Evolutionary conservation across 2,329 filamentous ascomycete genomes (phyloP).

Genomic region (Berkeleyomyces rouxiae): DNA sequence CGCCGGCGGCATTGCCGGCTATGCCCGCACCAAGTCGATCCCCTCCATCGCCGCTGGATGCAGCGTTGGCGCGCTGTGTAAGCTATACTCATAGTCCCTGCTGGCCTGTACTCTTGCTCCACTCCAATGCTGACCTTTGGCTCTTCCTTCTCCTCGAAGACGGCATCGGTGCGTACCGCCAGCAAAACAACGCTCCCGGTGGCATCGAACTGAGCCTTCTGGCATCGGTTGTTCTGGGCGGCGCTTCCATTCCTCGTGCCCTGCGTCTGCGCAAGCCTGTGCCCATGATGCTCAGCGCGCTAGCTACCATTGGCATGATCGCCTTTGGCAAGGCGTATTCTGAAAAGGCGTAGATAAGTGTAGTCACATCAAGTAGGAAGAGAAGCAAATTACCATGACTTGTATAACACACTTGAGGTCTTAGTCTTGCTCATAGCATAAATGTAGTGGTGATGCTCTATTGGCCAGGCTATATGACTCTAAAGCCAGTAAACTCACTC

Average conservation of each 20-base stretch:
- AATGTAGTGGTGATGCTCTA: background rate
- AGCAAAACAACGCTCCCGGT: slow-evolving; percentile 58
- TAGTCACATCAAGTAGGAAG: background rate
- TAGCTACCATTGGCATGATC: slow-evolving; percentile 63
- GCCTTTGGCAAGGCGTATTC: slow-evolving; percentile 60
- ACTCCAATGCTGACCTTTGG: slow-evolving; percentile 1
- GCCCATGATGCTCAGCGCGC: slow-evolving; percentile 58
- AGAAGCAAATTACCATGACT: background rate
- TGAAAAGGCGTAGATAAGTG: slow-evolving; percentile 22
- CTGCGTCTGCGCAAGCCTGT: slow-evolving; percentile 73
- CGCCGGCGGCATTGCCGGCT: slow-evolving; percentile 74
- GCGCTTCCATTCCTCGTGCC: slow-evolving; percentile 71
- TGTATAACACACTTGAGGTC: background rate
- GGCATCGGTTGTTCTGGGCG: slow-evolving; percentile 70
- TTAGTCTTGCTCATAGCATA: background rate
- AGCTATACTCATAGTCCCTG: slow-evolving; percentile 16
- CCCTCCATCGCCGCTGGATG: slow-evolving; percentile 76
- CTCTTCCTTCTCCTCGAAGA: slow-evolving; percentile 27
- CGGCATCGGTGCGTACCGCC: slow-evolving; percentile 63
- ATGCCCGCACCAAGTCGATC: slow-evolving; percentile 65
- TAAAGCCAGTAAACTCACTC: background rate
- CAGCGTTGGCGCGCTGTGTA: slow-evolving; percentile 55
- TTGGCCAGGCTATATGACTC: too few relatives aligned
- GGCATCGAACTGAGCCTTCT: slow-evolving; percentile 80
- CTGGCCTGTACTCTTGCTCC: background rate